phyloP scores from a whole-genome alignment of 192 early-diverging fungal genomes.

The Allomyces arbusculus region DNA sequence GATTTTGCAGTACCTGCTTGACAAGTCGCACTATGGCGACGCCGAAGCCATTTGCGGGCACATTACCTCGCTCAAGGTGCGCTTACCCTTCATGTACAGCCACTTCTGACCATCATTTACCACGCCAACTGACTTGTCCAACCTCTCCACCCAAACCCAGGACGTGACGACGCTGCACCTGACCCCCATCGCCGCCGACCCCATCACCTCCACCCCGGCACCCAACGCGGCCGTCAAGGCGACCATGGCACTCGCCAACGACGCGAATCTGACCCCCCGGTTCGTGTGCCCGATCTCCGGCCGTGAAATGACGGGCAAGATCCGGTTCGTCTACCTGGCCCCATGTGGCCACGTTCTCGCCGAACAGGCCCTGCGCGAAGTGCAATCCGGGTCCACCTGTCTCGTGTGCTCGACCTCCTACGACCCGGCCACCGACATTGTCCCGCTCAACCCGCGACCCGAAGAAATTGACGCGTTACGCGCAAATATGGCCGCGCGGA shows the following conservation, averaged over 20 bases:
- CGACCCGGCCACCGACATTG: slow-evolving; percentile 19
- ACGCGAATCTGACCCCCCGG: slow-evolving; percentile 18
- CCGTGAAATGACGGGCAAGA: slow-evolving; percentile 73
- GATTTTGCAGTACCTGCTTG: slow-evolving; percentile 52
- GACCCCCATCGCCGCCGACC: slow-evolving; percentile 31
- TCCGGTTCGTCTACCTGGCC: slow-evolving; percentile 35
- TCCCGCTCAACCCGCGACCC: slow-evolving; percentile 45
- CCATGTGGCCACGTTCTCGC: slow-evolving; percentile 65
- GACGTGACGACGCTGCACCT: slow-evolving; percentile 50
- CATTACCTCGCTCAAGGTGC: slow-evolving; percentile 38
- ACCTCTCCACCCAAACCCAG: slow-evolving; percentile 1
- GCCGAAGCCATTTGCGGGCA: slow-evolving; percentile 54
- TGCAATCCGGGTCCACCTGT: slow-evolving; percentile 39
- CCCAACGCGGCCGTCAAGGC: slow-evolving; percentile 13
- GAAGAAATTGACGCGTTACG: slow-evolving; percentile 42
- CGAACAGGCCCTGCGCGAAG: slow-evolving; percentile 49
- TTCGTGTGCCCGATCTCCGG: slow-evolving; percentile 63
- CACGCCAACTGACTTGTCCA: background rate
- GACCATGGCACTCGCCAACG: slow-evolving; percentile 5
- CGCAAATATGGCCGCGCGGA: slow-evolving; percentile 26
- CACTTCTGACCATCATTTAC: background rate
- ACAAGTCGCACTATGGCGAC: slow-evolving; percentile 49
- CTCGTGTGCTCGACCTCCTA: slow-evolving; percentile 13
- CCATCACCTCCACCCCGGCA: too few species aligned
- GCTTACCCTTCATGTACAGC: background rate